These are phyloP conservation scores for Aegilops umbellulata DNA, from an alignment of 176 grass and related monocot genomes.

Conservation along the genomic window DNA sequence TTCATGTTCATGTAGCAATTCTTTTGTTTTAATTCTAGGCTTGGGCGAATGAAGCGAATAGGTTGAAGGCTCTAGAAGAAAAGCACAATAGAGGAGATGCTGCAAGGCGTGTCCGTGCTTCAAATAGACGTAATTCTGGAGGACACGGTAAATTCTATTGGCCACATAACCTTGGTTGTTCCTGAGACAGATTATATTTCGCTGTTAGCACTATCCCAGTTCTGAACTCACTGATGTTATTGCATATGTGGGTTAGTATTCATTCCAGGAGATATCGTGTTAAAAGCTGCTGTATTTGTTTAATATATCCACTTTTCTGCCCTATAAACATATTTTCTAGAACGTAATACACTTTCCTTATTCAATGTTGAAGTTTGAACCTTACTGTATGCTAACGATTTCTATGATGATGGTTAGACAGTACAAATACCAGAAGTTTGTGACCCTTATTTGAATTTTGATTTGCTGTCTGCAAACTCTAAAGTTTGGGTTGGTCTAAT, in stretches of 20 bases:
- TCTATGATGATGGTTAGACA: background rate
- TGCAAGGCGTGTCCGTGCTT: slow-evolving; percentile 49
- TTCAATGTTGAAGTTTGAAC: slow-evolving; percentile 1
- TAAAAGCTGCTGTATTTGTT: background rate
- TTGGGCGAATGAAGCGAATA: slow-evolving; percentile 62
- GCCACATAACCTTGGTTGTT: background rate
- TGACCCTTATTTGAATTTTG: background rate
- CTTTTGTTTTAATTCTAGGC: slow-evolving; percentile 22
- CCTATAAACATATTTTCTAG: background rate
- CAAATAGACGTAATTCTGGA: slow-evolving; percentile 32
- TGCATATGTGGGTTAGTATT: slow-evolving; percentile 21
- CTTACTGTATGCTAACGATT: background rate
- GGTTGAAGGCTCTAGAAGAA: slow-evolving; percentile 54
- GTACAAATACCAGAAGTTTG: background rate
- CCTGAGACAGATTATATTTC: background rate
- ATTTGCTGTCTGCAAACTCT: background rate
- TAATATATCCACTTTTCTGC: background rate
- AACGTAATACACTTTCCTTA: background rate
- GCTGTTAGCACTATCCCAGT: background rate
- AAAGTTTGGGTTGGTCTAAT: background rate
- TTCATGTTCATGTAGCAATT: background rate
- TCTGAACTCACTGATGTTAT: slow-evolving; percentile 1
- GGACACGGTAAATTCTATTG: slow-evolving; percentile 31
- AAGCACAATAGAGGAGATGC: slow-evolving; percentile 67
- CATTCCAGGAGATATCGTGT: background rate